Evolutionary conservation across 2,329 filamentous ascomycete species (phyloP).

Genomic region (Geosmithia putterillii): DNA sequence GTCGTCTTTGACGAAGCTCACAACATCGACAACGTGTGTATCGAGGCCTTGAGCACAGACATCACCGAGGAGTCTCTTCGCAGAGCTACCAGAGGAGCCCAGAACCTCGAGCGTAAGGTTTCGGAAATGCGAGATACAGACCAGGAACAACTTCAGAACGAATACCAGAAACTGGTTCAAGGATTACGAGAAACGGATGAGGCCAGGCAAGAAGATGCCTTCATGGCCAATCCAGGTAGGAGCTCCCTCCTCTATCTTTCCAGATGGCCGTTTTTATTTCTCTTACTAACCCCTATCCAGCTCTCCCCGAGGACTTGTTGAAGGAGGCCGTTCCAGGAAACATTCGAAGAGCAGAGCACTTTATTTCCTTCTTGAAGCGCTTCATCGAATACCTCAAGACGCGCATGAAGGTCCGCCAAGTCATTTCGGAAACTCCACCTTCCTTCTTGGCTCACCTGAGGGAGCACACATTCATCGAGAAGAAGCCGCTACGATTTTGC

Average conservation of each 20-base stretch:
- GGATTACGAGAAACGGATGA: slow-evolving; percentile 81
- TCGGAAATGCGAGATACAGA: slow-evolving; percentile 93
- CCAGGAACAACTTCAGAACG: slow-evolving; percentile 83
- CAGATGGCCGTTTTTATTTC: background rate
- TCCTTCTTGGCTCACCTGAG: slow-evolving; percentile 89
- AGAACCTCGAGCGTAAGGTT: slow-evolving; percentile 83
- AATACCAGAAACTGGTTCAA: slow-evolving; percentile 91
- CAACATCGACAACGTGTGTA: slow-evolving; percentile 99
- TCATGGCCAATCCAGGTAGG: slow-evolving; percentile 80
- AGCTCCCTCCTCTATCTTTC: background rate
- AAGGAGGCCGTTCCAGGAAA: slow-evolving; percentile 96
- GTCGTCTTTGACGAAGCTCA: slow-evolving; percentile 98
- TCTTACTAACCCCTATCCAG: slow-evolving; percentile 23
- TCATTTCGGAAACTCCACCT: slow-evolving; percentile 91
- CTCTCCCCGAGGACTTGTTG: slow-evolving; percentile 81
- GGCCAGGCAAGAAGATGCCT: slow-evolving; percentile 82
- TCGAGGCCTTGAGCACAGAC: slow-evolving; percentile 93
- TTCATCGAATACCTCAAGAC: slow-evolving; percentile 98
- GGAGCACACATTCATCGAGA: slow-evolving; percentile 95
- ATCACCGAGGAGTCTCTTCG: slow-evolving; percentile 89
- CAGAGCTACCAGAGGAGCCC: slow-evolving; percentile 80
- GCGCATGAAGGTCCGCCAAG: slow-evolving; percentile 94
- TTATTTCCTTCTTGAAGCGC: slow-evolving; percentile 84
- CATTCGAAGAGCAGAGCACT: slow-evolving; percentile 90
- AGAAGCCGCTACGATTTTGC: slow-evolving; percentile 88